Evolutionary conservation across 345 rosid species (phyloP).

Genomic region (Lenwebbia sp.): DNA sequence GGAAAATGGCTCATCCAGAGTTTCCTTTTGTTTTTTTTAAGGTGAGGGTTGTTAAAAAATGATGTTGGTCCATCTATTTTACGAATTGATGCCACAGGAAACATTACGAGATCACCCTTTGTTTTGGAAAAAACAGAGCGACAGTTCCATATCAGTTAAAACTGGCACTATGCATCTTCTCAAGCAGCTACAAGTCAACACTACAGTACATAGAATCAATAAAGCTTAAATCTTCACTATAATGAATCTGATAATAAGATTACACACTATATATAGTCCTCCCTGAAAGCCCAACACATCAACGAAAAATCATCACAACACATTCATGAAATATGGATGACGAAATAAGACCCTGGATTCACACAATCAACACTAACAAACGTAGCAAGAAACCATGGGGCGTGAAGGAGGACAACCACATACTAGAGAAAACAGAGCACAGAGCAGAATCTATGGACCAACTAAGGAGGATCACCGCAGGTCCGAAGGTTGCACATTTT

Average conservation of each 20-base stretch:
- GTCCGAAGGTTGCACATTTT: constrained; percentile 17
- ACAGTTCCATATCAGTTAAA: background rate
- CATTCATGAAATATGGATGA: background rate
- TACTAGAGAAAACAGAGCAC: background rate
- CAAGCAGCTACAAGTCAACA: background rate
- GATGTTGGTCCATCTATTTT: background rate
- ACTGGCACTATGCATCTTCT: background rate
- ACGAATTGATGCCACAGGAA: background rate
- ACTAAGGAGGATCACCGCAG: background rate
- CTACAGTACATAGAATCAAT: background rate
- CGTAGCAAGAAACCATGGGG: background rate
- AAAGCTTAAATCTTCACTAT: background rate
- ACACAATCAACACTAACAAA: background rate
- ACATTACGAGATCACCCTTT: background rate
- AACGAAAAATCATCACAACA: background rate
- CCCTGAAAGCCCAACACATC: background rate
- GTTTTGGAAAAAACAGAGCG: background rate
- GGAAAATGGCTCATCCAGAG: background rate
- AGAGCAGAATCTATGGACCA: background rate
- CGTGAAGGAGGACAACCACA: background rate
- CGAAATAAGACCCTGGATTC: background rate
- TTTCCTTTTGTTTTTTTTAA: too few relatives aligned
- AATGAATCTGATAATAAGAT: background rate
- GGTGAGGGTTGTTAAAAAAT: background rate
- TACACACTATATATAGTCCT: background rate